Evolutionary conservation across 176 grass and related monocot species (phyloP), one percentile per base, ranked within the genome.

Genomic region (Musa acuminata): DNA sequence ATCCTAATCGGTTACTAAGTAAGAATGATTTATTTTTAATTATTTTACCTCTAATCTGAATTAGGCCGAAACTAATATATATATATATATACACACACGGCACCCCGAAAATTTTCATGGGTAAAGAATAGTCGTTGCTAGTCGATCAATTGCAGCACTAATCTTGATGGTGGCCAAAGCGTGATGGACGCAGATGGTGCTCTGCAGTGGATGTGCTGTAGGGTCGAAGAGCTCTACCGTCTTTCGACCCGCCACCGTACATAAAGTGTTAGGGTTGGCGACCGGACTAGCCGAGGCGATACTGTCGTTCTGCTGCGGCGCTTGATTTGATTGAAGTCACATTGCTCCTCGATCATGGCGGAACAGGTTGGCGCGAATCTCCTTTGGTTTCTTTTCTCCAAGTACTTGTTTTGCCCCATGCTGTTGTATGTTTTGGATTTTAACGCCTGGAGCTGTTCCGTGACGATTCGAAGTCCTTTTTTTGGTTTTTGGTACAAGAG

Each of bases 181-280:
- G 57, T n/a, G 14, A 7, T 60, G 57, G 57, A 60, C 57, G 14
- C 16, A 60, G 57, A 60, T 60, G 57, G n/a, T 60, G 57, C 7
- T 21, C 19, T 21, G 35, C 35, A 43, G 35, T 43, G 35, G 35
- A 27, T 27, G 26, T 27, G 26, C 26, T 27, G 26, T 27, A 27
- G 26, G 26, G 26, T 27, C 26, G 26, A 2, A 27, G 26, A 27
- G 26, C 0, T 27, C 26, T 1, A 43, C 35, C 3, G 2, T 35
- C 0, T 35, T 4, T 35, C 29, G 29, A 5, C 29, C 35, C 35
- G 35, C 35, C 4, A 43, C 35, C 35, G 57, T 60, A 7, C n/a
- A 60, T 60, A 17, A 60, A 60, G 57, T 19, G 57, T 69, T 49
- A 69, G 67, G 67, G 67, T 69, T 69, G 48, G 67, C 35, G 4